Evolutionary conservation across 371 early-diverging fungal genomes (phyloP).

Genomic region (Catenaria anguillulae): DNA sequence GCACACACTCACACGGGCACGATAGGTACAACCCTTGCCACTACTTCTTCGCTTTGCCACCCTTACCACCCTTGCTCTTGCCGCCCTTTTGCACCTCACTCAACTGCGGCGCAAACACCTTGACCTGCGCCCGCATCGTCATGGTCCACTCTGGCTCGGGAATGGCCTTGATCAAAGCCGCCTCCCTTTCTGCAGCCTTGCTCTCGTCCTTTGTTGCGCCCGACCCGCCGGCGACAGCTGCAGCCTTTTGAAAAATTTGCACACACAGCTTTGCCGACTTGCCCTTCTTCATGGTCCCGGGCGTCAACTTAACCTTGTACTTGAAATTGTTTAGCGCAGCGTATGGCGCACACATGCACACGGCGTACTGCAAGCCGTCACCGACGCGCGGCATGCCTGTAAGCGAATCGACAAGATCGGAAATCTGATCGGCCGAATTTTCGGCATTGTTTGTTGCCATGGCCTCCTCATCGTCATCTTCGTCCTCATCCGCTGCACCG

Average conservation of each 20-base stretch:
- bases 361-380: constrained; percentile 74
- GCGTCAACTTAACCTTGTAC: constrained; percentile 88
- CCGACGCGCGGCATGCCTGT: constrained; percentile 57
- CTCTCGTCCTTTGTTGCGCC: not conserved
- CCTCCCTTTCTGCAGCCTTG: not conserved
- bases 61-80: not conserved
- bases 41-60: not conserved
- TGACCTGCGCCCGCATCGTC: constrained; percentile 1
- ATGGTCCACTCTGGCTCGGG: constrained; percentile 5
- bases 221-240: not conserved
- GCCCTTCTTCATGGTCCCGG: constrained; percentile 93
- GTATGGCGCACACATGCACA: constrained; percentile 96
- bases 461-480: constrained; percentile 5
- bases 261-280: constrained; percentile 47
- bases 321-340: constrained; percentile 70
- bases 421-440: constrained; percentile 22
- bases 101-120: constrained; percentile 6
- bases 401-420: constrained; percentile 41
- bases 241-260: constrained; percentile 11
- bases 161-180: not conserved
- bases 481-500: not conserved
- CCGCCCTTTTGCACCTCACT: not conserved
- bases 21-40: too few relatives aligned
- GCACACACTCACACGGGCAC: too few relatives aligned
- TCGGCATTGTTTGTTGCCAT: constrained; percentile 18